Evolutionary conservation across 192 early-diverging fungal species (phyloP).

Genomic region (Coemansia sp.): DNA sequence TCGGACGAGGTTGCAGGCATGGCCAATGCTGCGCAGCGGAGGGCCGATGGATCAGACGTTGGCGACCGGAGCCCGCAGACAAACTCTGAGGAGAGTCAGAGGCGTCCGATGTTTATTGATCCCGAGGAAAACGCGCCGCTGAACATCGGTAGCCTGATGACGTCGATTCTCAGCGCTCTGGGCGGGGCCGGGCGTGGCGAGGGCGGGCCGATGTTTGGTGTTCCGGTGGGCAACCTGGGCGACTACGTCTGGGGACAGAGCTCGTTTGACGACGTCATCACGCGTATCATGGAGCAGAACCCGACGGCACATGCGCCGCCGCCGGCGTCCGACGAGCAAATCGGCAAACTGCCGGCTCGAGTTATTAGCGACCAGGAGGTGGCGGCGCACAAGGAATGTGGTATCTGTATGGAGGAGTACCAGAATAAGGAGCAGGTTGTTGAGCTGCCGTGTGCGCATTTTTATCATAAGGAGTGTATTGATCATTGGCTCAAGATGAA

Average conservation of each 20-base stretch:
- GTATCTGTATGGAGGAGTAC: conserved; percentile 92
- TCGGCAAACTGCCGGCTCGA: conserved; percentile 64
- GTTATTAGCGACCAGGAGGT: conserved; percentile 57
- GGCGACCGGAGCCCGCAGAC: neutral
- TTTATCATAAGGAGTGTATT: conserved; percentile 88
- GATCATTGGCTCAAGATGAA: conserved; percentile 92
- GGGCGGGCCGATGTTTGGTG: conserved; percentile 40
- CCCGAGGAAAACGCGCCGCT: conserved; percentile 49
- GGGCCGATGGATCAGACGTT: neutral
- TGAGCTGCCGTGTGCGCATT: conserved; percentile 81
- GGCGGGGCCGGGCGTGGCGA: conserved; percentile 43
- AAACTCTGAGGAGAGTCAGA: conserved; percentile 20
- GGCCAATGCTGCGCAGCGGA: neutral
- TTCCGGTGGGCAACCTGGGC: conserved; percentile 62
- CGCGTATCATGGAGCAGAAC: conserved; percentile 80
- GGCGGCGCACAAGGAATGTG: conserved; percentile 73
- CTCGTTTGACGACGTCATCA: conserved; percentile 87
- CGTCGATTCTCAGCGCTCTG: conserved; percentile 46
- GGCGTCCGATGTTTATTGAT: conserved; percentile 45
- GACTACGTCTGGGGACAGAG: conserved; percentile 88
- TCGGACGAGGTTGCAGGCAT: conserved; percentile 3
- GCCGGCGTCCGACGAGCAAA: conserved; percentile 76
- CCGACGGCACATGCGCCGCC: conserved; percentile 64
- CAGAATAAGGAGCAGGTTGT: conserved; percentile 64
- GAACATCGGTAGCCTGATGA: conserved; percentile 37